Percentiles rank a stretch among this genome's conserved stretches.
Evolutionary conservation across 139 green algal species (phyloP).

Genomic region (Haematococcus lacustris): DNA sequence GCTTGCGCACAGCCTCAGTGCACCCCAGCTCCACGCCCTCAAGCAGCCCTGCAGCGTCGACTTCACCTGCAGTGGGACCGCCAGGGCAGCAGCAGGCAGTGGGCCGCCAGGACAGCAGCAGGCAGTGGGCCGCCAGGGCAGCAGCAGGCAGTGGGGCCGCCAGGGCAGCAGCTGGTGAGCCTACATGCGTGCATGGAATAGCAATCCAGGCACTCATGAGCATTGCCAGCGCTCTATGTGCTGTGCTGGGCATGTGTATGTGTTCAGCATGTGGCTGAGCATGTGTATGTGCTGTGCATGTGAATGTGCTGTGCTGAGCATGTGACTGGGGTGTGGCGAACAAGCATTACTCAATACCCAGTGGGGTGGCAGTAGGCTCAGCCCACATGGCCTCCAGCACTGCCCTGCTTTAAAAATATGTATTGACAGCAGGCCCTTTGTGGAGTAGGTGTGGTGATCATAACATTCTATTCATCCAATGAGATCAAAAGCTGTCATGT

Average conservation of each 20-base stretch:
- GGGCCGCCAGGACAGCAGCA: background rate
- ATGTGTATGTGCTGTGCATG: no score
- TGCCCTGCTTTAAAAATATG: background rate
- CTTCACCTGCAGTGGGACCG: conserved; percentile 5
- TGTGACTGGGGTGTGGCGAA: no score
- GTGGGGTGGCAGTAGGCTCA: background rate
- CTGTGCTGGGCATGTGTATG: background rate
- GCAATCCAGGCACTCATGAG: background rate
- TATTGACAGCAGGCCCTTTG: background rate
- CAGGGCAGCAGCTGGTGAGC: background rate
- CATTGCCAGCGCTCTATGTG: background rate
- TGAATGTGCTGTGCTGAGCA: no score
- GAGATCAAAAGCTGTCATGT: background rate
- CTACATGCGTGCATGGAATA: background rate
- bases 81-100: background rate
- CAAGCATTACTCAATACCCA: no score
- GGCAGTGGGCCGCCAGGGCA: background rate
- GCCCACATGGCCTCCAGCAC: background rate
- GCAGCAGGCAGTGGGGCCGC: background rate
- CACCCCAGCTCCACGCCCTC: conserved; percentile 13
- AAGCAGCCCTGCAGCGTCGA: conserved; percentile 12
- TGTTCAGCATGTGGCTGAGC: no score
- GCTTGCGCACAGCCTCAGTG: background rate
- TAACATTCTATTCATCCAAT: no score
- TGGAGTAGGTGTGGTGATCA: no score